A percentile compares a stretch with the other conserved stretches of the same genome.
Conservation (phyloP, 768 basidiomycete species). For the Paxillus rubicundulus region DNA sequence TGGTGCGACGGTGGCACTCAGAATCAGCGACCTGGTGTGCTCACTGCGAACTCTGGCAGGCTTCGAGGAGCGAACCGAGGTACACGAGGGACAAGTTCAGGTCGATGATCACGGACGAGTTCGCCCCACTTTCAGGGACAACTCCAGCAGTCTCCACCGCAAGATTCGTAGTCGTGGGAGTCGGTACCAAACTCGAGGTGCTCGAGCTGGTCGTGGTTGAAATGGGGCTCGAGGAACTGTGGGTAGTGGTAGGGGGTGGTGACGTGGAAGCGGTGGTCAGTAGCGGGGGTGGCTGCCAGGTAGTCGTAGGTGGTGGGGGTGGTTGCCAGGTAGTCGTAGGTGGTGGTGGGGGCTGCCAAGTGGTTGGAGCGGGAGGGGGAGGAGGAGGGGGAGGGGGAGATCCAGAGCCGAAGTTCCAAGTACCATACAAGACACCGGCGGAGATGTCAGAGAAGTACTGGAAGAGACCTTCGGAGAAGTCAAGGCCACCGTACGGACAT, state of each 20-base stretch:
- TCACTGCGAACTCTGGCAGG: constrained; percentile 9
- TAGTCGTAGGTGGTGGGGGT: constrained; percentile 18
- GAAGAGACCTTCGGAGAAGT: constrained; percentile 69
- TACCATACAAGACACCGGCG: constrained; percentile 55
- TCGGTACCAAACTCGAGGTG: constrained; percentile 22
- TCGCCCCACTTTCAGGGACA: not conserved
- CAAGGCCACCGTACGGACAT: constrained; percentile 64
- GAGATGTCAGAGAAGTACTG: constrained; percentile 47
- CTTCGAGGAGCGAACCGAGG: constrained; percentile 18
- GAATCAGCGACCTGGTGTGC: constrained; percentile 7
- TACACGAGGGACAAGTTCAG: constrained; percentile 18
- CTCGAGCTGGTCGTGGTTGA: constrained; percentile 5
- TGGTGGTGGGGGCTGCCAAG: constrained; percentile 15
- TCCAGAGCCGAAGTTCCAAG: constrained; percentile 48
- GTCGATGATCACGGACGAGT: constrained; percentile 11
- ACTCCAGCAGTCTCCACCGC: constrained; percentile 12
- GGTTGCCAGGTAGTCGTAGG: constrained; percentile 12
- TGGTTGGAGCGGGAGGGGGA: constrained; percentile 19
- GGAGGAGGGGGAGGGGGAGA: constrained; percentile 19
- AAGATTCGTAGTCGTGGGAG: constrained; percentile 16
- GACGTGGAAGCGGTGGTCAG: constrained; percentile 17
- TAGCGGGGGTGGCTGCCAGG: constrained; percentile 24
- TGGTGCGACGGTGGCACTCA: not conserved
- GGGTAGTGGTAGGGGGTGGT: constrained; percentile 5
- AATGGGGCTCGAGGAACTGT: constrained; percentile 13